phyloP scores from a whole-genome alignment of 2,329 filamentous ascomycete genomes.

The Meredithiella fracta region DNA sequence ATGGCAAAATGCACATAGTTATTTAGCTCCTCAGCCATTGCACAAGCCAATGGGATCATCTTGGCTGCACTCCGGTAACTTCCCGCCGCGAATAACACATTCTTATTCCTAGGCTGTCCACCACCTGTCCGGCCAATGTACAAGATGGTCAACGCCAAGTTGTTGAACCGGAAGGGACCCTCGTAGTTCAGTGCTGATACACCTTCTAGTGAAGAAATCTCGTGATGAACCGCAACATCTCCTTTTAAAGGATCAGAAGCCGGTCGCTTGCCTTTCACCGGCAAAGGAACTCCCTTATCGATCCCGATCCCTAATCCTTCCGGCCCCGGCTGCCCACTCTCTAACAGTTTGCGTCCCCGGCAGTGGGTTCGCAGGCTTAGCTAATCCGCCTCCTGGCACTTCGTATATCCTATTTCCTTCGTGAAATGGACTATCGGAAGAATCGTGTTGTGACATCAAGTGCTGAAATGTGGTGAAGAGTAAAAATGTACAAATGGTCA shows the following conservation, averaged over 20 bases:
- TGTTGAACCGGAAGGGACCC: slow-evolving; percentile 52
- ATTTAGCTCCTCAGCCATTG: slow-evolving; percentile 54
- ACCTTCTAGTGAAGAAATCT: too few relatives aligned
- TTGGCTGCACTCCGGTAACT: slow-evolving; percentile 55
- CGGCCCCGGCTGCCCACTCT: slow-evolving; percentile 9
- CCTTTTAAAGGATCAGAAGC: too few relatives aligned
- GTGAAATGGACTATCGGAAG: slow-evolving; percentile 12
- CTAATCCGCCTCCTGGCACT: neutral
- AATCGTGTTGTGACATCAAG: slow-evolving; percentile 3
- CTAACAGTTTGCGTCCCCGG: slow-evolving; percentile 10
- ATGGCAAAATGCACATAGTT: slow-evolving; percentile 72
- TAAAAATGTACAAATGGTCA: slow-evolving; percentile 24
- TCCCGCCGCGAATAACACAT: slow-evolving; percentile 65
- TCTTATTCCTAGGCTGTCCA: slow-evolving; percentile 38
- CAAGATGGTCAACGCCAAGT: slow-evolving; percentile 47
- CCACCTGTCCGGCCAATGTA: slow-evolving; percentile 39
- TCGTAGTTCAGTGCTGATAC: slow-evolving; percentile 32
- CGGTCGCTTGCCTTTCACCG: neutral
- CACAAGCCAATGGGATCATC: slow-evolving; percentile 68
- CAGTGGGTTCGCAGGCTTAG: neutral
- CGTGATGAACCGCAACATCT: neutral
- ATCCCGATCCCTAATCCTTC: neutral
- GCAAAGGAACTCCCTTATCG: neutral
- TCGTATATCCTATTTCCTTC: slow-evolving; percentile 3
- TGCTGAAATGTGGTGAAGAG: slow-evolving; percentile 1